Percentiles rank a stretch among this genome's conserved stretches.
Conservation (phyloP, 1,284 basidiomycete species). For the Cryptococcus floricola region DNA sequence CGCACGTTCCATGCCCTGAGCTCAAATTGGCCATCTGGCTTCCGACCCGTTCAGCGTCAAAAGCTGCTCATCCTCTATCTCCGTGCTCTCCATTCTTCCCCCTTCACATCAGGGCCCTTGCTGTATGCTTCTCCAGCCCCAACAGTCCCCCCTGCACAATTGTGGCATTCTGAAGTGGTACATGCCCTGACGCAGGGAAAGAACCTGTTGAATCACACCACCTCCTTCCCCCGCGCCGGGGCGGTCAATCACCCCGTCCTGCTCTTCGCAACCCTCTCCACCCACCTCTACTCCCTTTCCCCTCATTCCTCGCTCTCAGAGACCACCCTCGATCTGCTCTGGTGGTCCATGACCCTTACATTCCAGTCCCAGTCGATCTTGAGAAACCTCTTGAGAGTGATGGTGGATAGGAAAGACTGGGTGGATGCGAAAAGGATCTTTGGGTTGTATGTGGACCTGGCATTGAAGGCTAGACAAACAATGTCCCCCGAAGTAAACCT, state of each 20-base stretch:
- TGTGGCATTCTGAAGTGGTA: constrained; percentile 64
- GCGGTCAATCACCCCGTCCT: constrained; percentile 74
- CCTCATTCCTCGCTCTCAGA: constrained; percentile 11
- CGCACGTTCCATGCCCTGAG: constrained; percentile 62
- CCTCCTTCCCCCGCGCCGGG: constrained; percentile 78
- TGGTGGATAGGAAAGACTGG: constrained; percentile 62
- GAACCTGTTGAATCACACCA: constrained; percentile 61
- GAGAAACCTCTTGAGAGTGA: constrained; percentile 72
- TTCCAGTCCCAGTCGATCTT: constrained; percentile 83
- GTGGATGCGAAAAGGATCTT: constrained; percentile 70
- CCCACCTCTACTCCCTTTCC: constrained; percentile 39
- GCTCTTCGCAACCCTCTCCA: constrained; percentile 75
- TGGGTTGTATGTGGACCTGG: constrained; percentile 75
- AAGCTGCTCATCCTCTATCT: constrained; percentile 66
- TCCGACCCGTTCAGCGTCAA: constrained; percentile 68
- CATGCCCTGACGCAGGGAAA: constrained; percentile 66
- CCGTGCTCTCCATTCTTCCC: constrained; percentile 55
- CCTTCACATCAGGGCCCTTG: constrained; percentile 16
- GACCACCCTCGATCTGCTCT: constrained; percentile 60
- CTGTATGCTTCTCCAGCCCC: not conserved
- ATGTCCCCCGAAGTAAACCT: constrained; percentile 47
- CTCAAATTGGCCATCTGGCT: constrained; percentile 67
- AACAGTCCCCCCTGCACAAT: constrained; percentile 36
- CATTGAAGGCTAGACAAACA: constrained; percentile 71
- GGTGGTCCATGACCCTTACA: constrained; percentile 86